Conservation (phyloP, 2,329 filamentous ascomycete species). For the Dryadomyces sulphureus region DNA sequence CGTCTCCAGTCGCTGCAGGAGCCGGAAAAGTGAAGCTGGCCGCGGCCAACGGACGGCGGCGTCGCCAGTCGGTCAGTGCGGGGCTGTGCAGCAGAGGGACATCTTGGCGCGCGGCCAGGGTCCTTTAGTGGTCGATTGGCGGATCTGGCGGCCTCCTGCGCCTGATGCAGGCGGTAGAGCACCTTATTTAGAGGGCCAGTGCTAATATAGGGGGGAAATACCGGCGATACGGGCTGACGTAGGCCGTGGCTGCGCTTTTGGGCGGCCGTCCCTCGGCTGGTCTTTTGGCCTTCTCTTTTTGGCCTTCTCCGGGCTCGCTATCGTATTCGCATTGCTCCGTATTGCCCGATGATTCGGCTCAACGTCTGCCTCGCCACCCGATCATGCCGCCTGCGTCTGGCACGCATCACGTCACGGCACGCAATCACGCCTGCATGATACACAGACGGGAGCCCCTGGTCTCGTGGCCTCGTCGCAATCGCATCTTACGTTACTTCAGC, state of each 20-base stretch:
- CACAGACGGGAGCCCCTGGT: not conserved
- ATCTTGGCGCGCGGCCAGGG: too few species aligned
- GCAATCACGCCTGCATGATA: not conserved
- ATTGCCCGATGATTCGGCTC: not conserved
- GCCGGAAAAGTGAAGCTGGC: too few species aligned
- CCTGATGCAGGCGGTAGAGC: not conserved
- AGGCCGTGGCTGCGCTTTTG: not conserved
- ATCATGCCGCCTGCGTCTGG: too few species aligned
- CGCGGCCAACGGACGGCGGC: too few species aligned
- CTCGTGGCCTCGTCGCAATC: not conserved
- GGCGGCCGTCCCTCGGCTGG: too few species aligned
- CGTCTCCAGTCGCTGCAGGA: too few species aligned
- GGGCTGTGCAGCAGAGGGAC: too few species aligned
- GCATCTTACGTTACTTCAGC: not conserved
- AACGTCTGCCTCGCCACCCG: too few species aligned
- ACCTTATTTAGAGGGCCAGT: not conserved
- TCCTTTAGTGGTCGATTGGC: not conserved
- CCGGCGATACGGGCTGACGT: too few species aligned
- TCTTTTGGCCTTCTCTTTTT: not conserved
- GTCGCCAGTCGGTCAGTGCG: too few species aligned
- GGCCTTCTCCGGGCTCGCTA: too few species aligned
- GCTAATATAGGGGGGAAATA: not conserved
- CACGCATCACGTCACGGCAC: not conserved
- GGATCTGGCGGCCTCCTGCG: not conserved
- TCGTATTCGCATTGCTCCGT: too few species aligned